These are phyloP conservation scores for Hanseniaspora nectarophila DNA, from an alignment of 805 yeast species.

Conservation along the genomic window DNA sequence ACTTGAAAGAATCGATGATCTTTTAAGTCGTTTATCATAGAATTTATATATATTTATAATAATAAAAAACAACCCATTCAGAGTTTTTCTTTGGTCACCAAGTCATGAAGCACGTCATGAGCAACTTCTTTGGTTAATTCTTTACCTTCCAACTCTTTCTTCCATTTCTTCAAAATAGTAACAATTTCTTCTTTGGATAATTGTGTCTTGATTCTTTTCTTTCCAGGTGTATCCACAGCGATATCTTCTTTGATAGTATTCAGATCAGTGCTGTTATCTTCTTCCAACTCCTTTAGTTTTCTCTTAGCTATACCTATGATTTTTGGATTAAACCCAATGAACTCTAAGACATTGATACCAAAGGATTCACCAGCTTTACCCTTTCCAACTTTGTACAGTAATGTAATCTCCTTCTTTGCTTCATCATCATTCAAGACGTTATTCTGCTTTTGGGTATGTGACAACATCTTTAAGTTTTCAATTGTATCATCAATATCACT, in stretches of 20 bases:
- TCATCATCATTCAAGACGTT: conserved; percentile 22
- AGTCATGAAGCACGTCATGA: background rate
- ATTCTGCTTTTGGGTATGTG: conserved; percentile 59
- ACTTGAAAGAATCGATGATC: conserved; percentile 35
- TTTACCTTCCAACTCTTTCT: conserved; percentile 31
- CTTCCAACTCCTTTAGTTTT: conserved; percentile 79
- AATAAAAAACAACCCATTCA: too few relatives aligned
- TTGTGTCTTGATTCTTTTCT: conserved; percentile 12
- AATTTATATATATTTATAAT: background rate
- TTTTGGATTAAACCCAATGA: conserved; percentile 82
- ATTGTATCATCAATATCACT: conserved; percentile 67
- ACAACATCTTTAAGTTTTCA: conserved; percentile 80
- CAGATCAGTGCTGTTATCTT: conserved; percentile 33
- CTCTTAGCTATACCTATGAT: conserved; percentile 92
- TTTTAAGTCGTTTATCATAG: conserved; percentile 18
- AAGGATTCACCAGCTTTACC: conserved; percentile 94
- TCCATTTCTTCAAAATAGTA: conserved; percentile 43
- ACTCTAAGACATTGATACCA: conserved; percentile 95
- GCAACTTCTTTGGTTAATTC: conserved; percentile 37
- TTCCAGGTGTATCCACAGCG: background rate
- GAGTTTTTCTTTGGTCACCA: background rate
- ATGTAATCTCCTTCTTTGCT: conserved; percentile 55
- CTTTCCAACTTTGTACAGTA: conserved; percentile 84
- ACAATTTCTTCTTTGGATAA: conserved; percentile 8
- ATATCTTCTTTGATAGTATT: conserved; percentile 28